Conservation (phyloP, 169 alveolate genomes). For the Plasmodium falciparum region DNA sequence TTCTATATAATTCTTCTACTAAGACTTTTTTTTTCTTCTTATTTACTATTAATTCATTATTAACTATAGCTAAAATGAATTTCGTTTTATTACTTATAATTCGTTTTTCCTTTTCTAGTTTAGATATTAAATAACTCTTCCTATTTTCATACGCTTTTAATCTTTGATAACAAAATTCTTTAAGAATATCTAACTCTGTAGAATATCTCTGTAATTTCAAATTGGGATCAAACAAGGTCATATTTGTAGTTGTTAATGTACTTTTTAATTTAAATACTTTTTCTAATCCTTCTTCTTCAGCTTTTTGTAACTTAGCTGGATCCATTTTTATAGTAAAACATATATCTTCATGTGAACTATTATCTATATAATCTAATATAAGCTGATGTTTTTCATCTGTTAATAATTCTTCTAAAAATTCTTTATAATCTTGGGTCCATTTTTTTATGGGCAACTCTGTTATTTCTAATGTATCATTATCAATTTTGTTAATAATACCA, state of each 20-base stretch:
- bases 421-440: constrained; percentile 98
- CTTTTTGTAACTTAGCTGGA: constrained; percentile 81
- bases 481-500: constrained; percentile 86
- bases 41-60: constrained; percentile 89
- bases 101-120: constrained; percentile 89
- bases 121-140: constrained; percentile 88
- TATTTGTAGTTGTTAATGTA: constrained; percentile 92
- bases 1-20: constrained; percentile 87
- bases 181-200: constrained; percentile 93
- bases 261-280: constrained; percentile 94
- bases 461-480: constrained; percentile 90
- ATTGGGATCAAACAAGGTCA: constrained; percentile 95
- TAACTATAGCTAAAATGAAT: constrained; percentile 91
- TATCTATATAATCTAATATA: constrained; percentile 88
- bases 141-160: constrained; percentile 92
- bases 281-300: constrained; percentile 91
- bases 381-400: constrained; percentile 78
- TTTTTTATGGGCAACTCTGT: constrained; percentile 98
- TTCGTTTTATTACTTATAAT: constrained; percentile 90
- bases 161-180: constrained; percentile 94
- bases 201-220: constrained; percentile 93
- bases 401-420: constrained; percentile 90
- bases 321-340: constrained; percentile 89
- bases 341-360: constrained; percentile 90
- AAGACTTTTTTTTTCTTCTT: constrained; percentile 83